Conservation (phyloP, 805 yeast species). For the Nematodospora valgi region DNA sequence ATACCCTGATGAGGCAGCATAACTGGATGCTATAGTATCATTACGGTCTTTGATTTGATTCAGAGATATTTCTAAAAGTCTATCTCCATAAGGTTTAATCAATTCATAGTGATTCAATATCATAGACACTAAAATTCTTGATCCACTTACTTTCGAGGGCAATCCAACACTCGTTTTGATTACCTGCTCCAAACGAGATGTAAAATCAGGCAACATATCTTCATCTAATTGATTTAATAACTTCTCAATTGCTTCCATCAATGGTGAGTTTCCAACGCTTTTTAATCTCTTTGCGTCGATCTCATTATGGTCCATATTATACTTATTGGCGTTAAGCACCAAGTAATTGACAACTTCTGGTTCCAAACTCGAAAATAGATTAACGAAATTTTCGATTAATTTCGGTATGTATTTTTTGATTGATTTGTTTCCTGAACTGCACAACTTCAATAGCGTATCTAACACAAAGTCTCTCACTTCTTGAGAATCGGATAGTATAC, state of each 20-base stretch:
- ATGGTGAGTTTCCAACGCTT: conserved; percentile 75
- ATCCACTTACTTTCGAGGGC: conserved; percentile 86
- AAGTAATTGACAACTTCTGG: conserved; percentile 87
- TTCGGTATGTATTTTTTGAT: conserved; percentile 66
- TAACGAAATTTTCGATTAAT: conserved; percentile 64
- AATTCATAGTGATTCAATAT: conserved; percentile 52
- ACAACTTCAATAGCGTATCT: conserved; percentile 66
- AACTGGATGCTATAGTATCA: conserved; percentile 68
- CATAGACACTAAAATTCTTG: conserved; percentile 65
- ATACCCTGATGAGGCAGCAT: conserved; percentile 78
- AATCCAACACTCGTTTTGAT: conserved; percentile 76
- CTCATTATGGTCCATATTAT: conserved; percentile 64
- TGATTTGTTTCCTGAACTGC: conserved; percentile 58
- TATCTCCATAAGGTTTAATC: conserved; percentile 52
- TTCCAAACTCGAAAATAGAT: conserved; percentile 80
- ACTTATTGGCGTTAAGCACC: conserved; percentile 84
- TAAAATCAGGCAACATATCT: conserved; percentile 44
- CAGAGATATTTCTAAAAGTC: conserved; percentile 54
- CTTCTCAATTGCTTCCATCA: conserved; percentile 81
- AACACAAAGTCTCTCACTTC: conserved; percentile 78
- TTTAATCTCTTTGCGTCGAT: conserved; percentile 77
- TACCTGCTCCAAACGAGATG: conserved; percentile 50
- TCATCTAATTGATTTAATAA: conserved; percentile 57
- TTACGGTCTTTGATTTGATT: conserved; percentile 67
- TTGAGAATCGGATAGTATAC: conserved; percentile 79